These are phyloP conservation scores for Rhizopus arrhizus DNA, from an alignment of 371 early-diverging fungal genomes.

Conservation along the genomic window DNA sequence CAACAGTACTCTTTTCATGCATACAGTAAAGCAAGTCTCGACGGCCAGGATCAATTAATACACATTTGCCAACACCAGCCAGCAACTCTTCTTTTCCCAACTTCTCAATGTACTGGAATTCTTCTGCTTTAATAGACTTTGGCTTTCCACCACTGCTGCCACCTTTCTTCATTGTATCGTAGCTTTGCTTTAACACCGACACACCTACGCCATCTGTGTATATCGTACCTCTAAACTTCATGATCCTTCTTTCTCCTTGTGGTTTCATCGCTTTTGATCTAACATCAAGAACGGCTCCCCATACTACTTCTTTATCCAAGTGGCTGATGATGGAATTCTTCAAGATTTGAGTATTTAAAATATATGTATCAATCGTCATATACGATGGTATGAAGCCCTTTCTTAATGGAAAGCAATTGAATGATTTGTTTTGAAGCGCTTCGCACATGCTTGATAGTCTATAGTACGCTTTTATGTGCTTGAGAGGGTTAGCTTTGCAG, in stretches of 20 bases:
- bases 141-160: neutral
- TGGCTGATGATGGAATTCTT: neutral
- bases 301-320: constrained; percentile 2
- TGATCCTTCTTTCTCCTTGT: neutral
- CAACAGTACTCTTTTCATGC: constrained; percentile 4
- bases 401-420: neutral
- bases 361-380: neutral
- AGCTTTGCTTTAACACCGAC: constrained; percentile 2
- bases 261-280: neutral
- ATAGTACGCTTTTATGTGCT: constrained; percentile 1
- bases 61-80: neutral
- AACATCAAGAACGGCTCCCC: neutral
- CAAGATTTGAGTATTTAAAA: constrained; percentile 1
- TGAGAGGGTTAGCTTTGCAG: neutral
- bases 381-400: neutral
- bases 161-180: neutral
- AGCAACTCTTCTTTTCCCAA: neutral
- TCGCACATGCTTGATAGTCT: constrained; percentile 2
- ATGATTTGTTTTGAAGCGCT: constrained; percentile 1
- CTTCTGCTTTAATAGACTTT: neutral
- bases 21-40: constrained; percentile 7
- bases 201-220: constrained; percentile 1
- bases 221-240: neutral
- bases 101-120: neutral
- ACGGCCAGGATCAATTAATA: constrained; percentile 5